Evolutionary conservation across 176 grass and related monocot species (phyloP).

Genomic region (Triticum dicoccoides): DNA sequence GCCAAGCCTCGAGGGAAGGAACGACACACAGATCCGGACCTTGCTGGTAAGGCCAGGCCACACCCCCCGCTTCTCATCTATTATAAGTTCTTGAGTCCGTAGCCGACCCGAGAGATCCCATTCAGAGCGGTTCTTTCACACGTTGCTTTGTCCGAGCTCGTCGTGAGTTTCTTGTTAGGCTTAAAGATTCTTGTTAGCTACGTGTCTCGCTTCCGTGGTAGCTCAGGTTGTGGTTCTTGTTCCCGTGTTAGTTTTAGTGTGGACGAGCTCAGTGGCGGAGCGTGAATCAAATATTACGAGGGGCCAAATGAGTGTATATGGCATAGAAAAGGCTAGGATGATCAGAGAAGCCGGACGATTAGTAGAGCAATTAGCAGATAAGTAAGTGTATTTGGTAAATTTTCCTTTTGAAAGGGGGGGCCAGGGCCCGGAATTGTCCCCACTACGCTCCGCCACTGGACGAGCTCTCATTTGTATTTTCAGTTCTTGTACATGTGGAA

Average conservation of each 20-base stretch:
- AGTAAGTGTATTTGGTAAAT: no score
- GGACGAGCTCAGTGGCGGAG: not conserved
- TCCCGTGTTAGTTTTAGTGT: not conserved
- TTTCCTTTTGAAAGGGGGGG: no score
- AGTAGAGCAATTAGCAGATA: no score
- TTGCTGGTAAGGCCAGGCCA: conserved; percentile 3
- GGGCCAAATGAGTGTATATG: no score
- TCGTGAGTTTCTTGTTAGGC: not conserved
- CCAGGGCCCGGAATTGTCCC: no score
- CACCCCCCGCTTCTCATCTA: not conserved
- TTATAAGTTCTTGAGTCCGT: not conserved
- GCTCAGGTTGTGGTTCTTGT: not conserved
- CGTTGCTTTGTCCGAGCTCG: not conserved
- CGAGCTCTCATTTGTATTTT: not conserved
- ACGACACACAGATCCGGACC: not conserved
- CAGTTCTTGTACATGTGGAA: not conserved
- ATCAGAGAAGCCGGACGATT: no score
- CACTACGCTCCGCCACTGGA: not conserved
- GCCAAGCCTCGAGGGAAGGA: not conserved
- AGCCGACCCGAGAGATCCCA: not conserved
- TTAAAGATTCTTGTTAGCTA: conserved; percentile 3
- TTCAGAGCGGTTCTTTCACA: not conserved
- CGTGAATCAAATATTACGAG: no score
- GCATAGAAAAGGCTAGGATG: no score
- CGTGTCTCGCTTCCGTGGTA: not conserved